Evolutionary conservation across 176 grass and related monocot species (phyloP), one percentile per base, ranked within the genome.

Genomic region (Carex pumila): DNA sequence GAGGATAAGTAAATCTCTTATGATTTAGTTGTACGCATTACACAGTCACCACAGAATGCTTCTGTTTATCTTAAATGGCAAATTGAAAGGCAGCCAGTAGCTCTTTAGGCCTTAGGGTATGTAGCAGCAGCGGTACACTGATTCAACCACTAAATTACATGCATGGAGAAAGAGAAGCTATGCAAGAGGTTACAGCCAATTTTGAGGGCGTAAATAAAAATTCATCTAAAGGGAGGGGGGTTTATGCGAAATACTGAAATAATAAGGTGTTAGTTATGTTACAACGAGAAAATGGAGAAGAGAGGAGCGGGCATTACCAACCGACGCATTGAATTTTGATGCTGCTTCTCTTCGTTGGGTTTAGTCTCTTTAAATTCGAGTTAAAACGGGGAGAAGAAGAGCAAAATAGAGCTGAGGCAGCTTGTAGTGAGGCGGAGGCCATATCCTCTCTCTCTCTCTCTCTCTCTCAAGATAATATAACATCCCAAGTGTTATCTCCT

Each of bases 251-350:
- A 47, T 47, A 47, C 45, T 47, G 45, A 61, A 67, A 71, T n/a
- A n/a, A n/a, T n/a, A n/a, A n/a, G n/a, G n/a, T n/a, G n/a, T n/a
- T n/a, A n/a, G n/a, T n/a, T n/a, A n/a, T n/a, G n/a, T n/a, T n/a
- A n/a, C n/a, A n/a, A n/a, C n/a, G n/a, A n/a, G n/a, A n/a, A 62
- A 62, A 76, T 11, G 52, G 37, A 25, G 21, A 67, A 66, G 37
- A 52, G 0, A 75, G 11, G 71, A 54, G 21, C 49, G 14, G 22
- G 41, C 15, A 54, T 53, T 82, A 82, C 80, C 80, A 82, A 45
- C 80, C 80, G 80, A 82, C 80, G 80, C 80, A 82, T 82, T 82
- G 80, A 50, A 82, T 66, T 67, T 82, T 82, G 58, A 82, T 49
- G 80, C 61, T 82, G 43, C 60, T 82, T 21, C 80, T 82, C 32